Base-by-base conservation (phyloP, 257 asterid species). In the Paraleonurus japonicus region DNA sequence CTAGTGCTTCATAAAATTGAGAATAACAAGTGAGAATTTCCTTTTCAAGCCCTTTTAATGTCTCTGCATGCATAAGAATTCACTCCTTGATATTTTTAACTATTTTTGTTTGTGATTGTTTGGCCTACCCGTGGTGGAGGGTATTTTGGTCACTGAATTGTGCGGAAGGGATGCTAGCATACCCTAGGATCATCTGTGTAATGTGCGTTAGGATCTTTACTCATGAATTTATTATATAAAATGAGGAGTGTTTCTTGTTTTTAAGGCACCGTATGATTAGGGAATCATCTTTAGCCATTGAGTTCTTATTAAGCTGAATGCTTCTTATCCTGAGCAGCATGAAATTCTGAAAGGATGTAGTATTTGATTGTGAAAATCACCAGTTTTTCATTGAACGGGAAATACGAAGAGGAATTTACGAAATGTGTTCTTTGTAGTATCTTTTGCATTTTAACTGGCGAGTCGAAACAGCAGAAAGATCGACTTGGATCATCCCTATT, bases 1-100 rank as follows among this genome's bases (percentile, higher is more conserved):
- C 94, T 90, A 70, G 96, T 89, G 80, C 86, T 81, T 35, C 92
- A 94, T 72, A 88, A 72, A 77, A 72, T 71, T 63, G 97, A 90
- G 84, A 80, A 86, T 30, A 87, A 81, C 65, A 90, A 81, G 97
- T 94, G 75, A 77, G 86, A 54, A 51, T 64, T 76, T 78, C 45
- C 8, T 41, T 35, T 65, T 47, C 33, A 3, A 63, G 64, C 53
- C 4, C 28, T 4, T 51, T 41, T 51, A 69, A 66, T 81, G 81
- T 43, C 65, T 41, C 61, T 73, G 69, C 80, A 66, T 70, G 85
- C 70, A 60, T 48, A 19, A n/a, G 0, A 41, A 28, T 10, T 73
- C 22, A 32, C 24, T 45, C 27, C 59, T 54, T 54, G 16, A 8
- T 24, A 30, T 47, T 51, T 61, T 61, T 8, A 10, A 22, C 23